Evolutionary conservation across 106 monocot genomes (phyloP).

Genomic region (Allium sativum): DNA sequence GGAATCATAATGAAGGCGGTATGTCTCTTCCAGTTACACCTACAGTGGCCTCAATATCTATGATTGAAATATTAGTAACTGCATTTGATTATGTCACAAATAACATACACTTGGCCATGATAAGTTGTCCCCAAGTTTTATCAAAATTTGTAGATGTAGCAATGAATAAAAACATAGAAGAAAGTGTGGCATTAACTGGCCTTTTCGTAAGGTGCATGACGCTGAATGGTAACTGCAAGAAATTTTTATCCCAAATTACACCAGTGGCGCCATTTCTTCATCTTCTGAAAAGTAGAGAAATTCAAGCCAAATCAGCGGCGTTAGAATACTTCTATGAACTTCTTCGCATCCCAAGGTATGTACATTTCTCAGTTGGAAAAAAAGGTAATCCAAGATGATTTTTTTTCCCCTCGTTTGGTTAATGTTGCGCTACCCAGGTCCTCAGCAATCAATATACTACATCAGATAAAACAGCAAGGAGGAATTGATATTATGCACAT

Average conservation of each 20-base stretch:
- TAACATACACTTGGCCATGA: constrained; percentile 59
- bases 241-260: constrained; percentile 78
- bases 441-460: constrained; percentile 54
- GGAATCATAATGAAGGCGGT: constrained; percentile 19
- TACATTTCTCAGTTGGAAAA: background rate
- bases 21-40: constrained; percentile 56
- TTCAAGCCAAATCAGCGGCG: constrained; percentile 56
- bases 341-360: constrained; percentile 81
- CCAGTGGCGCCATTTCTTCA: constrained; percentile 78
- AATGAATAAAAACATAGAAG: constrained; percentile 61
- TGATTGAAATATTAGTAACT: constrained; percentile 84
- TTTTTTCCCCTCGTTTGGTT: background rate
- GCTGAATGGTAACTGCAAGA: constrained; percentile 72
- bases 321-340: constrained; percentile 95
- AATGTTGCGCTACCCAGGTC: constrained; percentile 32
- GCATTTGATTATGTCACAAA: constrained; percentile 86
- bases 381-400: background rate
- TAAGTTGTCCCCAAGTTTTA: constrained; percentile 65
- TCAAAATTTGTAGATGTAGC: constrained; percentile 68
- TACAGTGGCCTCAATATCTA: constrained; percentile 66
- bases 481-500: constrained; percentile 48
- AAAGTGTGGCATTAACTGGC: constrained; percentile 60
- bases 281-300: constrained; percentile 46
- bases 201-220: constrained; percentile 88
- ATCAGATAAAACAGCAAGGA: constrained; percentile 62